A percentile compares a stretch with the other conserved stretches of the same genome.
Conservation (phyloP, 2,329 filamentous ascomycete genomes). For the Colletotrichum shisoi region DNA sequence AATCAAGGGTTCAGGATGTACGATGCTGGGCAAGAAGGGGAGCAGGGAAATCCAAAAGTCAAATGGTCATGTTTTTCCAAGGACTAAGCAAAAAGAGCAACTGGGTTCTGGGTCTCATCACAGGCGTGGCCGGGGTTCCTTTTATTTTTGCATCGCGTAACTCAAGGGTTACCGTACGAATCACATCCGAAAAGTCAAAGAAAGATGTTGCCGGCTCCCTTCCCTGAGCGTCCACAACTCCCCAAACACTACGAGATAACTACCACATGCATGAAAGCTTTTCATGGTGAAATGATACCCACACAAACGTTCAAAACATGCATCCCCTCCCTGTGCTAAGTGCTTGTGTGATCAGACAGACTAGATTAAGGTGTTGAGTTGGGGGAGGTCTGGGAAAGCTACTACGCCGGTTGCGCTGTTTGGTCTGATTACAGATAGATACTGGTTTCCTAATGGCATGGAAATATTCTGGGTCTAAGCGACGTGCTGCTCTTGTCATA, state of each 20-base stretch:
- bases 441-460: too few species aligned
- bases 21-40: slow-evolving; percentile 9
- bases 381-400: neutral
- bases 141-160: slow-evolving; percentile 15
- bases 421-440: too few species aligned
- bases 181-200: slow-evolving; percentile 21
- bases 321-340: neutral
- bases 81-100: slow-evolving; percentile 13
- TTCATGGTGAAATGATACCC: slow-evolving; percentile 26
- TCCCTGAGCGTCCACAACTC: slow-evolving; percentile 4
- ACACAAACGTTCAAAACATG: neutral
- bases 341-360: neutral
- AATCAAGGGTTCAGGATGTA: slow-evolving; percentile 10
- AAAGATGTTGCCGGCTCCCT: slow-evolving; percentile 16
- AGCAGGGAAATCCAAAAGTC: slow-evolving; percentile 17
- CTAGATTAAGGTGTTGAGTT: neutral
- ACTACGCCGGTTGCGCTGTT: too few species aligned
- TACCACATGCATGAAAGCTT: slow-evolving; percentile 8
- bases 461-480: too few species aligned
- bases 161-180: slow-evolving; percentile 18
- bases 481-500: too few species aligned
- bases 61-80: slow-evolving; percentile 23
- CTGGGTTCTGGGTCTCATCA: slow-evolving; percentile 22
- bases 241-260: neutral
- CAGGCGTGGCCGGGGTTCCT: slow-evolving; percentile 20